A percentile compares a stretch with the other conserved stretches of the same genome.
Conservation (phyloP, 495 filamentous ascomycete genomes). For the Thozetella sp. region DNA sequence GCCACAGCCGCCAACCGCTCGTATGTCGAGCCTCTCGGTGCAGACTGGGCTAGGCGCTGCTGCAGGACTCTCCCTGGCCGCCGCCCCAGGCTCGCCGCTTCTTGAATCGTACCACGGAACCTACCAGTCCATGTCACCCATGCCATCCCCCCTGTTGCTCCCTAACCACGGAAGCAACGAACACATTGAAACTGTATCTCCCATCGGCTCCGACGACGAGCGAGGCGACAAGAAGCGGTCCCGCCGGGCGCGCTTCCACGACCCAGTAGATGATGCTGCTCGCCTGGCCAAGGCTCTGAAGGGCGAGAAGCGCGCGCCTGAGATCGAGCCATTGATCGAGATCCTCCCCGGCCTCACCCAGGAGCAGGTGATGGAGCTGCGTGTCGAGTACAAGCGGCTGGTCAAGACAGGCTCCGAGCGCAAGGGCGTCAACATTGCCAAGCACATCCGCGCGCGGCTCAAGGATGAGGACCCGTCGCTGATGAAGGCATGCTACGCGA, state of each 20-base stretch:
- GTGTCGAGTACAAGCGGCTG: constrained; percentile 85
- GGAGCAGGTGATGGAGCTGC: constrained; percentile 82
- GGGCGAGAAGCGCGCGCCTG: constrained; percentile 61
- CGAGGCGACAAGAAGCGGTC: constrained; percentile 38
- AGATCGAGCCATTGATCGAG: constrained; percentile 73
- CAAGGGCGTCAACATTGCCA: constrained; percentile 91
- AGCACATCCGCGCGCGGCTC: constrained; percentile 85
- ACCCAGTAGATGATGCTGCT: constrained; percentile 76
- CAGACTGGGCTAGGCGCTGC: constrained; percentile 38
- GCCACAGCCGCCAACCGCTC: constrained; percentile 46
- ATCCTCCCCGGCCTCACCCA: constrained; percentile 83
- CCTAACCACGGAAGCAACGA: constrained; percentile 31
- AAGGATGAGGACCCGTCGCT: constrained; percentile 66
- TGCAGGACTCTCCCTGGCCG: constrained; percentile 39
- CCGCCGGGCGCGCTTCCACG: constrained; percentile 70
- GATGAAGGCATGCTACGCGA: constrained; percentile 88
- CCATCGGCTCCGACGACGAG: constrained; percentile 42
- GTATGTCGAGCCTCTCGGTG: constrained; percentile 46
- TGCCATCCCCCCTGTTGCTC: constrained; percentile 75
- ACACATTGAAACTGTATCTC: constrained; percentile 40
- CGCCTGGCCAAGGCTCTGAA: constrained; percentile 76
- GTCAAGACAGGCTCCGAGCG: constrained; percentile 70
- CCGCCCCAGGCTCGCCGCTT: constrained; percentile 78
- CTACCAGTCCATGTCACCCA: constrained; percentile 93
- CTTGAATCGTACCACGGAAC: constrained; percentile 93